phyloP scores from a whole-genome alignment of 1,284 basidiomycete genomes.

The Inonotus obliquus region DNA sequence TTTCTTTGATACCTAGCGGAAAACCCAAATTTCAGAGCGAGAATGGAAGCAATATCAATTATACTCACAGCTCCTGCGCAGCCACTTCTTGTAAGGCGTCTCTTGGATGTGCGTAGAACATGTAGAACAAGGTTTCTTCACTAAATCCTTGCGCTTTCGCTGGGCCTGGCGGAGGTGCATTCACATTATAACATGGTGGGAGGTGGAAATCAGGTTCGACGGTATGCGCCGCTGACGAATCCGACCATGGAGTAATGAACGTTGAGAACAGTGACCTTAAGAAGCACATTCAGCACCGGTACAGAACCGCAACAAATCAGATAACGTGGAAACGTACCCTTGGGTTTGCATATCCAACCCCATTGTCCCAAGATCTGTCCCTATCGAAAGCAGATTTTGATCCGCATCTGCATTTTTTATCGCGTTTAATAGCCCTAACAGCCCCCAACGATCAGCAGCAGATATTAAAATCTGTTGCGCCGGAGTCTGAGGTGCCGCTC shows the following conservation, averaged over 20 bases:
- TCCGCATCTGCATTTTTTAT: constrained; percentile 92
- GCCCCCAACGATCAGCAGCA: constrained; percentile 93
- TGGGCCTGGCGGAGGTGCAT: constrained; percentile 85
- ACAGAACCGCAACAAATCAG: constrained; percentile 19
- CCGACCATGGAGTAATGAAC: constrained; percentile 97
- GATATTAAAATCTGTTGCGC: constrained; percentile 93
- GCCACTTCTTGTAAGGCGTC: constrained; percentile 95
- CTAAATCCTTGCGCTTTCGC: constrained; percentile 86
- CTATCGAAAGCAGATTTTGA: constrained; percentile 80
- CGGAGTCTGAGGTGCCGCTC: constrained; percentile 70
- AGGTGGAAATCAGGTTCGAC: constrained; percentile 91
- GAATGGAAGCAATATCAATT: not conserved
- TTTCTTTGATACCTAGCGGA: constrained; percentile 81
- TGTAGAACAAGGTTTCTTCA: constrained; percentile 98
- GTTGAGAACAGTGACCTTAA: constrained; percentile 89
- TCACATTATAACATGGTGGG: constrained; percentile 92
- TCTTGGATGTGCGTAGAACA: constrained; percentile 94
- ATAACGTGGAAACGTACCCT: constrained; percentile 65
- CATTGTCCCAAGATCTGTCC: constrained; percentile 90
- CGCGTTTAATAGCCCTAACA: constrained; percentile 84
- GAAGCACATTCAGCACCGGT: constrained; percentile 20
- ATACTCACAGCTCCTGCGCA: constrained; percentile 88
- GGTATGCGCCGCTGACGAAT: constrained; percentile 76
- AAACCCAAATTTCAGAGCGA: not conserved
- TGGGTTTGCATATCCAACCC: constrained; percentile 86